Base-by-base conservation (phyloP, 495 filamentous ascomycete species). In the Neurospora discreta region DNA sequence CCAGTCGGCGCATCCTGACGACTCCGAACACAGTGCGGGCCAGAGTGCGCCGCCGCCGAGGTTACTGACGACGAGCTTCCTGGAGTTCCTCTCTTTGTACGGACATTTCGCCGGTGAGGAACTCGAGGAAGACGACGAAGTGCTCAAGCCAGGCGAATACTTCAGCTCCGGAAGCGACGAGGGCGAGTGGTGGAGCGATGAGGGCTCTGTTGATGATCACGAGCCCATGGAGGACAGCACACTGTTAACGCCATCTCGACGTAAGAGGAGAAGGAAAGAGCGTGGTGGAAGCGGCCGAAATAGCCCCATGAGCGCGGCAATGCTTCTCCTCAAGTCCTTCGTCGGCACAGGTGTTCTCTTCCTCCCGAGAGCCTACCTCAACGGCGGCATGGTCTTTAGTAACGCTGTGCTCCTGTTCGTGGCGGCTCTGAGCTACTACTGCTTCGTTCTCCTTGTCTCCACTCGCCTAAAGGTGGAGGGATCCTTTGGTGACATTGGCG, bases 331-430 rank as follows among this genome's bases (percentile, higher is more conserved):
- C 68, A 99, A 99, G 81, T 97, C 94, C 13, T 99, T 99, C 75
- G 95, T 99, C 44, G 95, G 95, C 15, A 99, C 95, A 2, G 95
- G 95, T 40, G 95, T 99, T n/a, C 83, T 99, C 39, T 99, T 99
- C 84, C 84, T 99, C 5, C 95, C 95, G 0, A 89, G 93, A 73
- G 95, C 95, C 16, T 89, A 94, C 81, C 86, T 97, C 65, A 99
- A 98, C 75, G 95, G 95, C 68, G 95, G 95, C 70, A 97, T 99
- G 93, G 82, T 98, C 46, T 99, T 99, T 82, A 97, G 93, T 78
- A 96, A 93, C 78, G 71, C 97, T 70, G 93, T 98, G 40, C 86
- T 99, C 16, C 83, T 99, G 20, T 88, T 86, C 71, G 92, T 98
- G 26, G 94, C 95, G 3, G 79, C 87, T 4, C 81, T 99, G 70